Base-by-base conservation (phyloP, 768 basidiomycete species). In the Lentinus tigrinus region DNA sequence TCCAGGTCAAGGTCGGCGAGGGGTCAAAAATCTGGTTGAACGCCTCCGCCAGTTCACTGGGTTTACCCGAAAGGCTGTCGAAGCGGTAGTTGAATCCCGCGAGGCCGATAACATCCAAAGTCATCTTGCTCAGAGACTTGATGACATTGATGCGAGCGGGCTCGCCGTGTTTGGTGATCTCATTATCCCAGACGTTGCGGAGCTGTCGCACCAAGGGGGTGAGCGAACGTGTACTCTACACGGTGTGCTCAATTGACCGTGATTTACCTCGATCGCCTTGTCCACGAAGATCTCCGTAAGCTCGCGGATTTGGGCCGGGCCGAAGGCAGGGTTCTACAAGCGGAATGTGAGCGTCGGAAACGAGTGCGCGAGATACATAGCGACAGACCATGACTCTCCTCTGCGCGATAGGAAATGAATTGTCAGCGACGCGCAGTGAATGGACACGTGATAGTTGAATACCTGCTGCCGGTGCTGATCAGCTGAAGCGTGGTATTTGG, bases 301-400 rank as follows among this genome's bases (percentile, higher is more conserved):
- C 44, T 80, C 81, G 2, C 85, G 75, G 31, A 88, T 76, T 62
- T 87, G 85, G 1, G 77, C 69, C 1, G 77, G 75, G 2, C 85
- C 84, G 61, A 89, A 89, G 0, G 85, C 85, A 21, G 86, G 86
- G 62, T 87, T 88, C 86, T 78, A 50, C 8, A 17, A 17, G 9
- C 14, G 11, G 4, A n/a, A 34, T 8, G 24, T 27, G 17, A 13
- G 36, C 7, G 8, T 37, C 13, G 28, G 9, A 31, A 8, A 34
- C n/a, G 43, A 16, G 19, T 39, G n/a, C 9, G 40, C 39, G 7
- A n/a, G 3, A n/a, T n/a, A n/a, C n/a, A n/a, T n/a, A 17, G 13
- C 3, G 6, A 46, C 58, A 11, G 17, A 71, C 72, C 71, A 75
- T 69, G 16, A 72, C 66, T 26, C 62, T 47, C 24, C 65, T 57